Evolutionary conservation across 768 basidiomycete genomes (phyloP).

Genomic region (Tricholoma furcatifolium): DNA sequence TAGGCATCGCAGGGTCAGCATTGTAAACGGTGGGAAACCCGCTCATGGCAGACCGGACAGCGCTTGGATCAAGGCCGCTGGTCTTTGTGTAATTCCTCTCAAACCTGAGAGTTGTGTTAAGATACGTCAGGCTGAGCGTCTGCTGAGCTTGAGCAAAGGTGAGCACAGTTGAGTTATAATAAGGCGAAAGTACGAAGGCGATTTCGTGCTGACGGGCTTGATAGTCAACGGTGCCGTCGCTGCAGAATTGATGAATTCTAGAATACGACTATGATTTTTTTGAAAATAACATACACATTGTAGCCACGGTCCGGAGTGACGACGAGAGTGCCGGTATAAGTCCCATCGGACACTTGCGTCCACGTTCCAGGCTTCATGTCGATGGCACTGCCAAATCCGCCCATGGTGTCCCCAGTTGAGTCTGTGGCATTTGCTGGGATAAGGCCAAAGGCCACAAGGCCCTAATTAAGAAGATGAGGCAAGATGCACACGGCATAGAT

Average conservation of each 20-base stretch:
- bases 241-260: conserved; percentile 16
- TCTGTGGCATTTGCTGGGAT: conserved; percentile 57
- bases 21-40: conserved; percentile 28
- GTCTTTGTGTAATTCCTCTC: conserved; percentile 48
- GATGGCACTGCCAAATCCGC: conserved; percentile 64
- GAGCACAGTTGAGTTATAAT: conserved; percentile 44
- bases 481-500: not conserved
- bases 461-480: conserved; percentile 22
- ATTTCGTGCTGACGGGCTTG: conserved; percentile 60
- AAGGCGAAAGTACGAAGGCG: conserved; percentile 57
- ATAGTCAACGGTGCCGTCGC: conserved; percentile 57
- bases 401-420: conserved; percentile 58
- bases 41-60: conserved; percentile 40
- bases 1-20: conserved; percentile 47
- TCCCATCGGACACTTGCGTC: conserved; percentile 28
- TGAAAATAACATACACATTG: conserved; percentile 55
- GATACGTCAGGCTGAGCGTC: conserved; percentile 52
- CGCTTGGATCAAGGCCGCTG: conserved; percentile 55
- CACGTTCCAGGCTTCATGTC: conserved; percentile 54
- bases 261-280: too few relatives aligned
- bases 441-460: conserved; percentile 60
- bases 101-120: conserved; percentile 44
- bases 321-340: conserved; percentile 46
- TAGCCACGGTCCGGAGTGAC: conserved; percentile 57
- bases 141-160: conserved; percentile 47